Evolutionary conservation across 192 early-diverging fungal genomes (phyloP).

Genomic region (Obelidium mucronatum): DNA sequence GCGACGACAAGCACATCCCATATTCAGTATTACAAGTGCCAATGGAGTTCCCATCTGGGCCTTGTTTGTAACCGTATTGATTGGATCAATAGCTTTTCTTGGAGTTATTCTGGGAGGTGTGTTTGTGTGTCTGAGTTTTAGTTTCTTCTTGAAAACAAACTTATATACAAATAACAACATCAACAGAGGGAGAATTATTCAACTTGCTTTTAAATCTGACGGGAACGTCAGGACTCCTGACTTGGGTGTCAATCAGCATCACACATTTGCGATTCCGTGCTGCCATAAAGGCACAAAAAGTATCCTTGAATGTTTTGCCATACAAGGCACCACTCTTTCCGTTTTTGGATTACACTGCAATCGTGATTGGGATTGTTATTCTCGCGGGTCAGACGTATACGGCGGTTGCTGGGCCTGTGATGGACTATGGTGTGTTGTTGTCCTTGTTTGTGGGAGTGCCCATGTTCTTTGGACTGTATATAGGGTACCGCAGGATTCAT

Average conservation of each 20-base stretch:
- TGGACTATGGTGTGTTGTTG: not conserved
- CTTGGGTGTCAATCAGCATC: conserved; percentile 83
- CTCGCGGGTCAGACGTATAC: conserved; percentile 44
- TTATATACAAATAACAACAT: too few relatives aligned
- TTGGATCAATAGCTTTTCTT: conserved; percentile 68
- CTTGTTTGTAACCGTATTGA: conserved; percentile 65
- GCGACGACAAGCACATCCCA: conserved; percentile 75
- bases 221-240: conserved; percentile 72
- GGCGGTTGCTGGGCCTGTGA: not conserved
- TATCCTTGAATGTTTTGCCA: conserved; percentile 65
- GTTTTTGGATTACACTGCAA: conserved; percentile 72
- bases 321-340: conserved; percentile 82
- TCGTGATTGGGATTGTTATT: conserved; percentile 67
- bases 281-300: conserved; percentile 75
- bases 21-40: conserved; percentile 68
- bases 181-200: conserved; percentile 81
- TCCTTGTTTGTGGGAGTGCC: conserved; percentile 45
- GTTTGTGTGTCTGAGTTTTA: too few relatives aligned
- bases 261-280: conserved; percentile 85
- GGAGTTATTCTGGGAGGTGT: conserved; percentile 49
- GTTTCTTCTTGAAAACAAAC: too few relatives aligned
- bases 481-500: conserved; percentile 57
- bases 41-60: conserved; percentile 73
- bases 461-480: conserved; percentile 58
- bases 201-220: conserved; percentile 51